phyloP scores from a whole-genome alignment of 192 early-diverging fungal genomes.

The Backusella tarrabulga region DNA sequence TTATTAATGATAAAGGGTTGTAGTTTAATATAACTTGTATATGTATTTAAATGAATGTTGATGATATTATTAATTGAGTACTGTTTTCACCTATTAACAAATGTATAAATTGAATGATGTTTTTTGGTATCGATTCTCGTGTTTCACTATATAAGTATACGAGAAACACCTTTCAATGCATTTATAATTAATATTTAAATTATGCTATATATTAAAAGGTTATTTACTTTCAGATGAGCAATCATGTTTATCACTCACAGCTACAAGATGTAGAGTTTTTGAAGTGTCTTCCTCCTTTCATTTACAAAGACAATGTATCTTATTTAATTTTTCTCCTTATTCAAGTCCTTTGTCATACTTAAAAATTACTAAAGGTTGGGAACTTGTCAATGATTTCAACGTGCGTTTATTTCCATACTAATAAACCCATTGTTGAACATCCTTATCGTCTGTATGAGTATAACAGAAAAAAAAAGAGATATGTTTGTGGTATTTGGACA shows the following conservation, averaged over 20 bases:
- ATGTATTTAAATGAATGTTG: too few relatives aligned
- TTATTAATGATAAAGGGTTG: neutral
- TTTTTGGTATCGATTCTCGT: neutral
- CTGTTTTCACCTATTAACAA: too few relatives aligned
- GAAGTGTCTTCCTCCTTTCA: neutral
- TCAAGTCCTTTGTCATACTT: too few relatives aligned
- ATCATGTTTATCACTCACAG: neutral
- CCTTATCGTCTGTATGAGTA: neutral
- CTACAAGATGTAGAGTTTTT: neutral
- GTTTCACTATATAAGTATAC: neutral
- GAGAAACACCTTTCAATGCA: neutral
- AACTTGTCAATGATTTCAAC: too few relatives aligned
- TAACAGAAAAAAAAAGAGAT: neutral
- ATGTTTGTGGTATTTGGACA: neutral
- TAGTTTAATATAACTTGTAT: neutral
- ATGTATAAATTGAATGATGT: neutral
- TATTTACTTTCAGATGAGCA: neutral
- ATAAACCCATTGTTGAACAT: neutral
- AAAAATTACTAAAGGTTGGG: too few relatives aligned
- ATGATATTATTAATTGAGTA: too few relatives aligned
- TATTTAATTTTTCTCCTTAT: too few relatives aligned
- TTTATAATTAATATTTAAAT: neutral
- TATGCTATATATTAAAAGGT: neutral
- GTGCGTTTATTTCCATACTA: too few relatives aligned
- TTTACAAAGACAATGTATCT: too few relatives aligned